phyloP scores from a whole-genome alignment of 352 stramenopile species.

The Lagenidium giganteum region DNA sequence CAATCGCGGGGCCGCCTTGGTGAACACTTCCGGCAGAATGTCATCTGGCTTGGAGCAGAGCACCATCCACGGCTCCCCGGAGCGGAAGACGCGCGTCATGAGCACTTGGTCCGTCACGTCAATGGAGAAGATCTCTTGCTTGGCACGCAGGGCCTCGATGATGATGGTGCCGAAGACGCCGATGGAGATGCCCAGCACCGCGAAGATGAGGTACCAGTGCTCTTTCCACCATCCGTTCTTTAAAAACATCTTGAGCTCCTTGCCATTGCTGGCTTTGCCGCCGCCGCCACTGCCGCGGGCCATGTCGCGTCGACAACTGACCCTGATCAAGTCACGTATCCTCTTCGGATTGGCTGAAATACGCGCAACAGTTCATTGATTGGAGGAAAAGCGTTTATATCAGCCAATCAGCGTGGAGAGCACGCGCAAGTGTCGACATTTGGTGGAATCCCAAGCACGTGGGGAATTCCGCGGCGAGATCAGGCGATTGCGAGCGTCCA shows the following conservation, averaged over 20 bases:
- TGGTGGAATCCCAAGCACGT: too few species aligned
- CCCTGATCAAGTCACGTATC: constrained; percentile 12
- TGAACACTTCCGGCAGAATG: constrained; percentile 65
- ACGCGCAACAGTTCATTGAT: too few species aligned
- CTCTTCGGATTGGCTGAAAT: constrained; percentile 14
- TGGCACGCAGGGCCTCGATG: constrained; percentile 57
- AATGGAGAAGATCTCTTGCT: constrained; percentile 60
- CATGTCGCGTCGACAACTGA: too few species aligned
- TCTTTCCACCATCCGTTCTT: constrained; percentile 81
- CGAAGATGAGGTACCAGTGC: constrained; percentile 53
- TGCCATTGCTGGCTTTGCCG: constrained; percentile 43
- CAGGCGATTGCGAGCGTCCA: too few species aligned
- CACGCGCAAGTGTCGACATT: too few species aligned
- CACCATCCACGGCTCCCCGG: constrained; percentile 78
- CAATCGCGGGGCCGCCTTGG: constrained; percentile 53
- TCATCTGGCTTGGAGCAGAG: constrained; percentile 66
- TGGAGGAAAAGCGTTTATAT: too few species aligned
- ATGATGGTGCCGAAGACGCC: constrained; percentile 59
- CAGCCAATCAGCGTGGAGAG: too few species aligned
- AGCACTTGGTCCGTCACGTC: constrained; percentile 46
- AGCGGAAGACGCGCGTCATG: constrained; percentile 70
- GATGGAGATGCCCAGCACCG: constrained; percentile 39
- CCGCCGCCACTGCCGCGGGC: constrained; percentile 18
- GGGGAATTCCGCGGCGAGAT: too few species aligned
- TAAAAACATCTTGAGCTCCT: constrained; percentile 79